Evolutionary conservation across 129 eudicot species (phyloP), one percentile per base, ranked within the genome.

Genomic region (Silybum marianum): DNA sequence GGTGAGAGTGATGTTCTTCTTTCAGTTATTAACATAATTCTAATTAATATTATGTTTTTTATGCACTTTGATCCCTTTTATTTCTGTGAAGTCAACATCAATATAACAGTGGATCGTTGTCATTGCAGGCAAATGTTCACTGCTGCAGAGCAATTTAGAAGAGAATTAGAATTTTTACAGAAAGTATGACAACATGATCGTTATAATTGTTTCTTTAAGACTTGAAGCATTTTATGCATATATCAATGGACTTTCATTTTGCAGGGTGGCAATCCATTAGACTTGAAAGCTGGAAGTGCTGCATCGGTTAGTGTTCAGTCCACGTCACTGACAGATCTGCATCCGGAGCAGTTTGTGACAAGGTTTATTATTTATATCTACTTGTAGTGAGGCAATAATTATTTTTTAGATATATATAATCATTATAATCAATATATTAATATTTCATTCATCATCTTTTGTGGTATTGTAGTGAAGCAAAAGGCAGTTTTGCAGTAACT

Each of bases 261-360:
- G 66, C 89, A 95, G 98, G 98, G 97, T 76, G 98, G 97, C 23
- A 40, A 95, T 89, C 98, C 97, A 11, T 80, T 95, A 81, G 97
- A 95, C 71, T 88, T 90, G 74, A 90, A 82, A 82, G 34, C 44
- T 60, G 89, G 81, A 69, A 86, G 76, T 88, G 89, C 84, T 42
- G 85, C 90, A 74, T 86, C 97, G 42, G 89, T 81, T 78, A 90
- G 97, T 81, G 87, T 89, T 28, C 96, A 92, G 85, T 90, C 97
- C 68, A 90, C 97, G 25, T 92, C 97, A 13, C 84, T 84, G 80
- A 84, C 90, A 26, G 88, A 88, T 80, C 96, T 89, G 73, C 90
- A 84, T 28, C 92, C 86, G 72, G 92, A 90, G 74, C 90, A 84
- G 65, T 72, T 90, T 81, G 89, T 93, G 81, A 83, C 90, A 60